phyloP scores from a whole-genome alignment of 768 basidiomycete species.

The Lactarius sp. region DNA sequence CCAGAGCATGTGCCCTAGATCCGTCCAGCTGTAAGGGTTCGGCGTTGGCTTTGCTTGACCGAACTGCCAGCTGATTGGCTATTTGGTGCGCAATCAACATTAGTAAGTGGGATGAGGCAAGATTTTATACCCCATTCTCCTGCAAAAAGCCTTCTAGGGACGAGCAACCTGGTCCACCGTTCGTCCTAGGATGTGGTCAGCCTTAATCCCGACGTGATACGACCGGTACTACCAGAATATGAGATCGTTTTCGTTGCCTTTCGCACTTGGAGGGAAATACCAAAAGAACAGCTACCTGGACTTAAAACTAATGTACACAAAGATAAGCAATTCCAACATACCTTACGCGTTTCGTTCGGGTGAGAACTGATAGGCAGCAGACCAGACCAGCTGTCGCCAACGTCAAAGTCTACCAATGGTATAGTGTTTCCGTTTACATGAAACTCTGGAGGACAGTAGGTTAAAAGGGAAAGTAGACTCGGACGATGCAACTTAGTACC shows the following conservation, averaged over 20 bases:
- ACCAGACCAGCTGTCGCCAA: slow-evolving; percentile 24
- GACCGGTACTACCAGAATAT: slow-evolving; percentile 21
- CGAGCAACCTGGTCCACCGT: slow-evolving; percentile 26
- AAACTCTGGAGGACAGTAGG: slow-evolving; percentile 6
- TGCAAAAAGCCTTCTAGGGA: slow-evolving; percentile 24
- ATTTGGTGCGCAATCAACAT: background rate
- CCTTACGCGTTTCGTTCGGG: slow-evolving; percentile 22
- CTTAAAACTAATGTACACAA: background rate
- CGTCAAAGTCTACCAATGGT: slow-evolving; percentile 24
- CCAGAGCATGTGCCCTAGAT: slow-evolving; percentile 26
- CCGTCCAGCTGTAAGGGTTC: slow-evolving; percentile 25
- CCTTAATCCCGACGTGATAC: background rate
- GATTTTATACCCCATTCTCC: slow-evolving; percentile 23
- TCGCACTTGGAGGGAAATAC: slow-evolving; percentile 21
- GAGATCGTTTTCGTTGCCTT: slow-evolving; percentile 22
- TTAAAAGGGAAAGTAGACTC: background rate
- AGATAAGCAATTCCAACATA: background rate
- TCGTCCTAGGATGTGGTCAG: slow-evolving; percentile 19
- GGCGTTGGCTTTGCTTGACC: slow-evolving; percentile 24
- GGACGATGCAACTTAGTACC: slow-evolving; percentile 3
- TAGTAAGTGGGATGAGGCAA: background rate
- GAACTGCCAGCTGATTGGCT: slow-evolving; percentile 26
- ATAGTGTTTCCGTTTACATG: slow-evolving; percentile 16
- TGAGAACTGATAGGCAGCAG: slow-evolving; percentile 23
- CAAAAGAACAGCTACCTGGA: slow-evolving; percentile 23